A percentile compares a stretch with the other conserved stretches of the same genome.
These are phyloP conservation scores for Gynochthodes officinalis DNA, from an alignment of 257 asterid genomes.

Conservation along the genomic window DNA sequence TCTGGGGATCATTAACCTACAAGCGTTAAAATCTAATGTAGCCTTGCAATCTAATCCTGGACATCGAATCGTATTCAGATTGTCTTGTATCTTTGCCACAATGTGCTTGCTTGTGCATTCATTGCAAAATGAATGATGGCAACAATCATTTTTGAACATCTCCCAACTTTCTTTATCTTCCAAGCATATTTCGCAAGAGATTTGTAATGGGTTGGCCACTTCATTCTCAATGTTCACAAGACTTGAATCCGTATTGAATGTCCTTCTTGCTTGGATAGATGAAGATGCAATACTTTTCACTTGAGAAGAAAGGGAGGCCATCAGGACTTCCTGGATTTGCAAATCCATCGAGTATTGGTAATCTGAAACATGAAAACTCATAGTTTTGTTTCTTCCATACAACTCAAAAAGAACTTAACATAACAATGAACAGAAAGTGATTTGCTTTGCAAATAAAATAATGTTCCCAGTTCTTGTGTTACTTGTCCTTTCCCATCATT, in stretches of 20 bases:
- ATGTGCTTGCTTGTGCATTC: conserved; percentile 57
- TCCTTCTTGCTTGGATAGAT: conserved; percentile 21
- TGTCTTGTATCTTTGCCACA: conserved; percentile 41
- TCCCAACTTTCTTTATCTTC: conserved; percentile 56
- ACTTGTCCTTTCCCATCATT: too few relatives aligned
- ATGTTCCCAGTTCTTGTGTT: too few relatives aligned
- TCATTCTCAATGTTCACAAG: conserved; percentile 14
- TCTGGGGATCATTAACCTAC: conserved; percentile 48
- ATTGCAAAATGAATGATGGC: conserved; percentile 57
- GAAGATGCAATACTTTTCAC: conserved; percentile 31
- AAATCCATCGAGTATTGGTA: conserved; percentile 41
- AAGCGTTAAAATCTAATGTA: conserved; percentile 28
- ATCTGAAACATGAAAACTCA: conserved; percentile 22
- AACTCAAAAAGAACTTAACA: background rate
- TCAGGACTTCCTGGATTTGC: conserved; percentile 44
- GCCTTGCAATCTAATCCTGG: conserved; percentile 49
- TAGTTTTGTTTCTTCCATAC: background rate
- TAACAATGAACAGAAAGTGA: background rate
- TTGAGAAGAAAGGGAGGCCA: conserved; percentile 34
- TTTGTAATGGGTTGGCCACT: conserved; percentile 11
- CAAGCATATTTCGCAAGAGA: conserved; percentile 57
- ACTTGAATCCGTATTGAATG: background rate
- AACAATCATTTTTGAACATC: conserved; percentile 49
- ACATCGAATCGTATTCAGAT: conserved; percentile 31
- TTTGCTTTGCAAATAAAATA: background rate